Evolutionary conservation across 805 yeast genomes (phyloP), one percentile per base, ranked within the genome.

Genomic region (Suhomyces pyralidae): DNA sequence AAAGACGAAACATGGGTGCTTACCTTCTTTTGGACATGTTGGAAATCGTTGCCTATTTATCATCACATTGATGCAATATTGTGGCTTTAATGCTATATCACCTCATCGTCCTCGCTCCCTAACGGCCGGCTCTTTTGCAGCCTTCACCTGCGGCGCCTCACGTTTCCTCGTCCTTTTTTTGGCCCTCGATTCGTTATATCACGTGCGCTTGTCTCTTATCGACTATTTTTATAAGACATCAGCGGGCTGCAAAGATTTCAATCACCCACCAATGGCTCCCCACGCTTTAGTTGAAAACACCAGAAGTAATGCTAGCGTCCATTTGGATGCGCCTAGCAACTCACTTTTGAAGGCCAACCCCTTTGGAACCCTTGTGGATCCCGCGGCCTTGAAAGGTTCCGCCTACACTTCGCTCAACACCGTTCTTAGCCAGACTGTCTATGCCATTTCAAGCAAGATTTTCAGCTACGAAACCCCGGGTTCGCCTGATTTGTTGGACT

Each of bases 381-480:
- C 88, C 7, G 68, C 70, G 49, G 68, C 74, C 36, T 62, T 84
- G 45, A 74, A 71, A 46, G 81, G 79, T 44, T 66, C 79, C 10
- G 73, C 71, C 34, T 80, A 83, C 61, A 78, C 84, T 22, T 76
- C 85, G 22, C 82, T 88, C 12, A 71, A 74, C 47, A 78, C 82
- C 47, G 70, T 84, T 32, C 74, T 85, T 55, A 69, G 77, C 51
- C 81, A 85, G 51, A 76, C 86, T 5, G 64, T 85, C 28, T 84
- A 83, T 62, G 64, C 80, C 55, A 63, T 77, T 52, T 76, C 77
- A 42, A 67, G 77, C 54, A 77, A 80, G 56, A 76, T 88, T 56
- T 89, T 89, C 73, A 79, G 85, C 54, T 92, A 86, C 69, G 84
- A 85, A 58, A 78, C 90, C 12, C 74, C 82, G 42, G 85, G 83